Percentiles rank a stretch among this genome's conserved stretches.
Evolutionary conservation across 148 eudicot species (phyloP).

Genomic region (Rhododendron williamsianum): DNA sequence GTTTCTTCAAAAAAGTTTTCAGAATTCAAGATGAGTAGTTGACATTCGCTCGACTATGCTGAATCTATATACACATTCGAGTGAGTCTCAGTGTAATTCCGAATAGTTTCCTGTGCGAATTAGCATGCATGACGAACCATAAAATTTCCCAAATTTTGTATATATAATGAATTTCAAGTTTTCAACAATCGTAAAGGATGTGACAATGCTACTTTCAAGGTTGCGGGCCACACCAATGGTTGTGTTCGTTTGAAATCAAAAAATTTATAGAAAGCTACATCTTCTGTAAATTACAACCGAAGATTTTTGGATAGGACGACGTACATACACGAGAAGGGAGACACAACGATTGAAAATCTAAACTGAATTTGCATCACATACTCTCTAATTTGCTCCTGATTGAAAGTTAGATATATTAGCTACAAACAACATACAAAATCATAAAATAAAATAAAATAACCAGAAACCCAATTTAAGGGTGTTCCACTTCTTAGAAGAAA

Average conservation of each 20-base stretch:
- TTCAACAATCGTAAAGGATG: neutral
- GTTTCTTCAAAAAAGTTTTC: neutral
- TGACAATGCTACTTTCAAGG: neutral
- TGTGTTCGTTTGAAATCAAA: neutral
- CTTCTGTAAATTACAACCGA: neutral
- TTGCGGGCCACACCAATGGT: neutral
- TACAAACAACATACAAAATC: neutral
- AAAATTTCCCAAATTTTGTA: neutral
- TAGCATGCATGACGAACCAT: no score
- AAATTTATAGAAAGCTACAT: neutral
- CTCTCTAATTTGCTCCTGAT: neutral
- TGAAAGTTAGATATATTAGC: neutral
- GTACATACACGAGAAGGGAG: neutral
- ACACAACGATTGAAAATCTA: neutral
- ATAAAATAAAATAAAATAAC: constrained; percentile 1
- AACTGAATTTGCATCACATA: neutral
- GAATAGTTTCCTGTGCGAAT: neutral
- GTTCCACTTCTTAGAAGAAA: neutral
- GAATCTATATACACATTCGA: neutral
- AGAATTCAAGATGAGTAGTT: neutral
- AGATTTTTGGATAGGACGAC: neutral
- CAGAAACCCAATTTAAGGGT: constrained; percentile 3
- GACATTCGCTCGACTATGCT: neutral
- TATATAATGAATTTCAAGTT: no score
- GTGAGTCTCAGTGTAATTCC: neutral